A percentile compares a stretch with the other conserved stretches of the same genome.
These are phyloP conservation scores for Kazachstania martiniae DNA, from an alignment of 805 yeast species.

Conservation along the genomic window DNA sequence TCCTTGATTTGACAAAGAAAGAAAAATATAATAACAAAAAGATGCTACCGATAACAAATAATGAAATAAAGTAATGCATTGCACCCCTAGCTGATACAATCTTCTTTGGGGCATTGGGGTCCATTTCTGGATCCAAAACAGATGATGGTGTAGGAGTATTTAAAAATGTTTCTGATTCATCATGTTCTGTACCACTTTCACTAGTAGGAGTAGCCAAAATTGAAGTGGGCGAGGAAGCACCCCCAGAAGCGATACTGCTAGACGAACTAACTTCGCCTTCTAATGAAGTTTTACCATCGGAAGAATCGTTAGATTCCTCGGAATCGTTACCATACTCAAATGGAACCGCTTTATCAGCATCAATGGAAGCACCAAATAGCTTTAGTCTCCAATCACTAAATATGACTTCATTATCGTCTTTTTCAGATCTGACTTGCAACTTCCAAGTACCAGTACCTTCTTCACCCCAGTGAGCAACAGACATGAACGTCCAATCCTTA, in stretches of 20 bases:
- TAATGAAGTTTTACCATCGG: background rate
- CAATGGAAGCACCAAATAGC: slow-evolving; percentile 71
- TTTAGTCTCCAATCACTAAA: slow-evolving; percentile 66
- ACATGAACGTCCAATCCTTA: slow-evolving; percentile 81
- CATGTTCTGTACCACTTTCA: background rate
- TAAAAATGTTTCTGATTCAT: background rate
- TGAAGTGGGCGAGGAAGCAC: background rate
- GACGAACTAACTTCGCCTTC: slow-evolving; percentile 1
- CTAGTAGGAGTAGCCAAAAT: slow-evolving; percentile 4
- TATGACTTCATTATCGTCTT: slow-evolving; percentile 28
- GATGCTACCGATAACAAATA: slow-evolving; percentile 49
- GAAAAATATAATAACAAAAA: slow-evolving; percentile 34
- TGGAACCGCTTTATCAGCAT: slow-evolving; percentile 48
- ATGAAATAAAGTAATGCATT: slow-evolving; percentile 50
- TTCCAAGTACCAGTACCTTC: slow-evolving; percentile 82
- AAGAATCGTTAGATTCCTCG: slow-evolving; percentile 16
- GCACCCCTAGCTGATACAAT: slow-evolving; percentile 34
- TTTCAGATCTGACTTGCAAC: slow-evolving; percentile 45
- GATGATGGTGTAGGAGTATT: slow-evolving; percentile 4
- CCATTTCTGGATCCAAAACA: slow-evolving; percentile 8
- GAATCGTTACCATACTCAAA: slow-evolving; percentile 36
- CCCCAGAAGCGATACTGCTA: slow-evolving; percentile 3
- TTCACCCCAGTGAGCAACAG: slow-evolving; percentile 99
- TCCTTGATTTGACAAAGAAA: slow-evolving; percentile 33
- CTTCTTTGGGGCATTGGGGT: slow-evolving; percentile 23